phyloP scores from a whole-genome alignment of 1,284 basidiomycete genomes.

The Papiliotrema terrestris region DNA sequence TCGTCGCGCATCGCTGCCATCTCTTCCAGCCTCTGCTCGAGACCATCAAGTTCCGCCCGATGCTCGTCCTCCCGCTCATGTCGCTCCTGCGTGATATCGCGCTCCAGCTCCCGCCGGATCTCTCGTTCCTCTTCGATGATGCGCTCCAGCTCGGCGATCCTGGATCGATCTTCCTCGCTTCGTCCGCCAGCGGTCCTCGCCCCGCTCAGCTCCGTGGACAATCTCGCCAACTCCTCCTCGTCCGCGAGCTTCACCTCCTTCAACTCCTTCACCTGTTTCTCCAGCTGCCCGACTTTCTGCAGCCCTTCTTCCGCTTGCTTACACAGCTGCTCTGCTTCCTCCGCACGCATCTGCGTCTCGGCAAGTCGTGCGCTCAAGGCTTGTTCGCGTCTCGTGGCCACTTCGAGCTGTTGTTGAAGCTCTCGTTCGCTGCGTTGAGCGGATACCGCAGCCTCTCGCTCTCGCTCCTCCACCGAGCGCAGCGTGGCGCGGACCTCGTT shows the following conservation, averaged over 20 bases:
- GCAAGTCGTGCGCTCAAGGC: conserved; percentile 6
- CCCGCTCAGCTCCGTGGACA: conserved; percentile 12
- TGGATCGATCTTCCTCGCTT: conserved; percentile 8
- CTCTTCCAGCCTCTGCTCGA: not conserved
- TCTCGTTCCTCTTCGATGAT: not conserved
- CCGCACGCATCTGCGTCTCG: not conserved
- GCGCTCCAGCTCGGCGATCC: conserved; percentile 9
- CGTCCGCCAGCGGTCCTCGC: conserved; percentile 6
- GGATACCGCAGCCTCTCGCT: conserved; percentile 1
- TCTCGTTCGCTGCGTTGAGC: not conserved
- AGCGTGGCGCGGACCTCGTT: not conserved
- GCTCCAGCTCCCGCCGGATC: not conserved
- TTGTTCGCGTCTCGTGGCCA: not conserved
- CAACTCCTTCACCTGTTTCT: conserved; percentile 6
- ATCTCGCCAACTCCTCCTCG: conserved; percentile 23
- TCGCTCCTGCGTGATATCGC: not conserved
- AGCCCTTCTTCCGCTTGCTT: conserved; percentile 2
- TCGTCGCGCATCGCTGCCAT: not conserved
- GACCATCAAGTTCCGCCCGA: not conserved
- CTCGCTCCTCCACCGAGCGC: not conserved
- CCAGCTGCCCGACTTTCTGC: not conserved
- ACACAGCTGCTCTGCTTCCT: conserved; percentile 2
- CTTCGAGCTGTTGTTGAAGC: conserved; percentile 2
- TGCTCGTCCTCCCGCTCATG: not conserved
- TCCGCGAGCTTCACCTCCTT: conserved; percentile 15